These are phyloP conservation scores for Calonectria pauciramosa DNA, from an alignment of 2,329 filamentous ascomycete genomes.

Conservation along the genomic window DNA sequence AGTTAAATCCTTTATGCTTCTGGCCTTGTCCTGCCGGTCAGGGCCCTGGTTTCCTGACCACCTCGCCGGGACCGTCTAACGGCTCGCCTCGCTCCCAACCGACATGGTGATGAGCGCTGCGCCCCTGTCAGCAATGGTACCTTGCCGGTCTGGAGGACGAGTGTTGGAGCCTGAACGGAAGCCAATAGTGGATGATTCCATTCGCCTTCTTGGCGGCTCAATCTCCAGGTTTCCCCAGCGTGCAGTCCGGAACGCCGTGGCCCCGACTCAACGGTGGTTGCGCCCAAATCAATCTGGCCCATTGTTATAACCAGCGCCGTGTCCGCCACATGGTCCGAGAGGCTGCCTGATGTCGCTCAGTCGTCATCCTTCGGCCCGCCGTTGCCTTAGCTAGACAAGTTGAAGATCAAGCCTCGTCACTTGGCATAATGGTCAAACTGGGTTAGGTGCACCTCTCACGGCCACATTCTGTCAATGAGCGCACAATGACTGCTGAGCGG, in stretches of 20 bases:
- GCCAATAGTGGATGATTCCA: constrained; percentile 18
- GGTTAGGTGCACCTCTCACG: background rate
- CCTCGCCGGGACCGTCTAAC: constrained; percentile 43
- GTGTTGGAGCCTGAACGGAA: constrained; percentile 12
- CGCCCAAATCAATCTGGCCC: constrained; percentile 27
- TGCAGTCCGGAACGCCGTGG: constrained; percentile 13
- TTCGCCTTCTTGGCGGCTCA: constrained; percentile 32
- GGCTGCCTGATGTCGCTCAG: constrained; percentile 23
- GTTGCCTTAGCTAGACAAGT: background rate
- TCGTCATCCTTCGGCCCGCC: constrained; percentile 14
- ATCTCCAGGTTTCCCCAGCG: constrained; percentile 30
- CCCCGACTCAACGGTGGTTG: constrained; percentile 33
- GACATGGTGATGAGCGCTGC: constrained; percentile 43
- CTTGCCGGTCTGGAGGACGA: background rate
- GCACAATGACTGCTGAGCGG: background rate
- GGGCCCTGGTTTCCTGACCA: constrained; percentile 38
- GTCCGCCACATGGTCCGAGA: constrained; percentile 33
- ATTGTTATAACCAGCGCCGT: constrained; percentile 21
- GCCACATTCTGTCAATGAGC: background rate
- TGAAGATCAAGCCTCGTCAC: constrained; percentile 19
- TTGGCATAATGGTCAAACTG: constrained; percentile 17
- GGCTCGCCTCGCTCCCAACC: constrained; percentile 46
- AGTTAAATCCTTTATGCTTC: background rate
- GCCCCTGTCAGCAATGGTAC: constrained; percentile 33
- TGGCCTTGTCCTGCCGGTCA: constrained; percentile 9